phyloP scores from a whole-genome alignment of 768 basidiomycete genomes.

The Phaffia tasmanica region DNA sequence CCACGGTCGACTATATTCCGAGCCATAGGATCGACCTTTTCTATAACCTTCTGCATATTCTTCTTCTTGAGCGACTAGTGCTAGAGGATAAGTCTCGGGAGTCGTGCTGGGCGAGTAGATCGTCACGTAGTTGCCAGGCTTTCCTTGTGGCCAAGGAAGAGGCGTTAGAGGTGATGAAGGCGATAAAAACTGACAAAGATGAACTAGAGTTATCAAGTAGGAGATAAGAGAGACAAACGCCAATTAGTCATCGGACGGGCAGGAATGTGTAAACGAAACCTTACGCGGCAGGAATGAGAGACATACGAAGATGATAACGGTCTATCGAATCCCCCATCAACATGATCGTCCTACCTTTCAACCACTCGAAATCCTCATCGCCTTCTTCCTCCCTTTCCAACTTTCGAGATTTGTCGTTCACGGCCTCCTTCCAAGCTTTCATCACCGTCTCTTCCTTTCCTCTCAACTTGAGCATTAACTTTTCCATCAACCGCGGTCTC shows the following conservation, averaged over 20 bases:
- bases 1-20: conserved; percentile 12
- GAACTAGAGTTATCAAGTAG: not conserved
- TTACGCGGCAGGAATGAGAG: too few relatives aligned
- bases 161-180: conserved; percentile 8
- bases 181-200: conserved; percentile 20
- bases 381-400: not conserved
- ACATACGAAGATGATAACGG: not conserved
- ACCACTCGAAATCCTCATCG: conserved; percentile 5
- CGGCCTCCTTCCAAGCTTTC: conserved; percentile 2
- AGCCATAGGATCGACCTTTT: conserved; percentile 6
- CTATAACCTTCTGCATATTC: conserved; percentile 6
- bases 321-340: conserved; percentile 15
- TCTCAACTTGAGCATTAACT: conserved; percentile 16
- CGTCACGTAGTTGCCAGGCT: conserved; percentile 16
- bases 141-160: conserved; percentile 16
- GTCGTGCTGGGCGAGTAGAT: conserved; percentile 5
- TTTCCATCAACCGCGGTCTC: conserved; percentile 18
- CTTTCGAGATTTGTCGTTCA: too few relatives aligned
- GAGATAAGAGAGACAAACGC: not conserved
- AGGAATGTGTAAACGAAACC: too few relatives aligned
- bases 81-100: not conserved
- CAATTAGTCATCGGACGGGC: not conserved
- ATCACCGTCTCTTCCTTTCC: conserved; percentile 8
- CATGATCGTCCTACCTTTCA: conserved; percentile 12
- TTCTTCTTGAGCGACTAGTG: conserved; percentile 12